Conservation (phyloP, 2,329 filamentous ascomycete genomes). For the Diaporthe australafricana region DNA sequence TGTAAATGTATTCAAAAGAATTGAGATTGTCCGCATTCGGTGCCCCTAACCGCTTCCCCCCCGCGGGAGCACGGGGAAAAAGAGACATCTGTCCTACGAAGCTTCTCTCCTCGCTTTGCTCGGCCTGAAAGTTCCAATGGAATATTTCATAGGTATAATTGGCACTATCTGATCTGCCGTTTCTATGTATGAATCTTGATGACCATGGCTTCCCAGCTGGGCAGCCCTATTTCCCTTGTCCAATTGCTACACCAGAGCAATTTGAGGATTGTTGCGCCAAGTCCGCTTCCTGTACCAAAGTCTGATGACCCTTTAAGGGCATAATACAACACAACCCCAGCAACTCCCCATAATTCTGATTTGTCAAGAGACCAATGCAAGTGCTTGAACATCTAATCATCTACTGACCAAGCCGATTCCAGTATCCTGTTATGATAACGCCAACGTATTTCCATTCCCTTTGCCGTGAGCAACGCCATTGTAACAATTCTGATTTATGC, state of each 20-base stretch:
- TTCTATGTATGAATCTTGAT: neutral
- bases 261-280: neutral
- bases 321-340: neutral
- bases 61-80: too few relatives aligned
- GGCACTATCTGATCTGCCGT: neutral
- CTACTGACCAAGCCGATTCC: conserved; percentile 23
- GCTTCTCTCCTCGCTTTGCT: neutral
- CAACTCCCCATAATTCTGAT: neutral
- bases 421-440: conserved; percentile 14
- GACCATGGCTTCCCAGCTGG: neutral
- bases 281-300: neutral
- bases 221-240: neutral
- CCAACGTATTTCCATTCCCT: neutral
- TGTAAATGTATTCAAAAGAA: neutral
- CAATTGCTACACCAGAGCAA: neutral
- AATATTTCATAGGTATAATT: neutral
- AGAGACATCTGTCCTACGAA: too few relatives aligned
- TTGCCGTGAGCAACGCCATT: conserved; percentile 8
- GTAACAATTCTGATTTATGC: neutral
- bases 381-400: conserved; percentile 16
- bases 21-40: conserved; percentile 5
- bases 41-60: neutral
- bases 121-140: neutral
- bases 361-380: conserved; percentile 9
- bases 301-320: neutral